Evolutionary conservation across 2,329 filamentous ascomycete genomes (phyloP).

Genomic region (Sarocladium kiliense): DNA sequence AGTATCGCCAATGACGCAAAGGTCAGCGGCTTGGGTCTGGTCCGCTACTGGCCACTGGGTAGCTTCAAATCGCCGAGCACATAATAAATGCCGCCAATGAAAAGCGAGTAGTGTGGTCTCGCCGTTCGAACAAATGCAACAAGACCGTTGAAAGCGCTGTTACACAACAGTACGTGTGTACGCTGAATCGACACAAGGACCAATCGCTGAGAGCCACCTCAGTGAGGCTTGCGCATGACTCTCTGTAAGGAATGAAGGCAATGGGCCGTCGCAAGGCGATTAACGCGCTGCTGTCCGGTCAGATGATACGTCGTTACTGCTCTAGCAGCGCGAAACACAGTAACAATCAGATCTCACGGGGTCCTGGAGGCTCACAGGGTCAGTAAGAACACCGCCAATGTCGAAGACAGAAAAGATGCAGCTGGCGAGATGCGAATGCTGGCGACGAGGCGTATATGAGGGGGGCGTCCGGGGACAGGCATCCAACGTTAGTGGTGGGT

Average conservation of each 20-base stretch:
- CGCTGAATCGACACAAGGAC: neutral
- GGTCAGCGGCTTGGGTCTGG: neutral
- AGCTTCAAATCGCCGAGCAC: neutral
- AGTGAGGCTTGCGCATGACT: neutral
- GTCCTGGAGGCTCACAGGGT: neutral
- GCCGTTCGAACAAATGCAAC: neutral
- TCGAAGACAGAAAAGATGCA: slow-evolving; percentile 3
- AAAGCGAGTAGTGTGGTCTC: neutral
- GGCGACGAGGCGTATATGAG: slow-evolving; percentile 8
- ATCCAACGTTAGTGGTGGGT: slow-evolving; percentile 7
- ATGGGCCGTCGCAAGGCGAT: neutral
- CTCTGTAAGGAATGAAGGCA: neutral
- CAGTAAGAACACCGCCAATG: neutral
- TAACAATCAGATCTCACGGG: neutral
- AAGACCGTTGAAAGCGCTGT: neutral
- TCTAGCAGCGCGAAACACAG: neutral
- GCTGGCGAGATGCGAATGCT: slow-evolving; percentile 1
- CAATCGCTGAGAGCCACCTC: neutral
- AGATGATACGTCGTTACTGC: neutral
- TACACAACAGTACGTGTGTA: neutral
- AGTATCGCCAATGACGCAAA: neutral
- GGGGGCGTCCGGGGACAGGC: slow-evolving; percentile 7
- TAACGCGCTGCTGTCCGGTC: neutral
- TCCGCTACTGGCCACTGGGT: neutral
- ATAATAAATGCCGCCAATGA: neutral